Evolutionary conservation across 1,284 basidiomycete species (phyloP).

Genomic region (Inonotus obliquus): DNA sequence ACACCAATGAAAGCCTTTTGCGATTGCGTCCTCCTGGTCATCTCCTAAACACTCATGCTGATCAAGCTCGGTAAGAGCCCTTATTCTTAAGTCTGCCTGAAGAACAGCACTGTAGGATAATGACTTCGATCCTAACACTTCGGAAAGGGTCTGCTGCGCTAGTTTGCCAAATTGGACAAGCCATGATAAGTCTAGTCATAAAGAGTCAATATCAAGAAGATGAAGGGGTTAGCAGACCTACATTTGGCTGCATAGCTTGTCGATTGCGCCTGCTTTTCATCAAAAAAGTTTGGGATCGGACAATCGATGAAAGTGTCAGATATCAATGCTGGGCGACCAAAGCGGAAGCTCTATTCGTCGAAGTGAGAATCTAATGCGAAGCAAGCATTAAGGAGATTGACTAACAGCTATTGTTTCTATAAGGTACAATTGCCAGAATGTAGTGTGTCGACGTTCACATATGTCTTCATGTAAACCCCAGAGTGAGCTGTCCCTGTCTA

Average conservation of each 20-base stretch:
- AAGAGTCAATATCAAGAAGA: not conserved
- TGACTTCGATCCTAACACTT: slow-evolving; percentile 49
- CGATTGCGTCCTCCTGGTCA: slow-evolving; percentile 22
- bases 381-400: slow-evolving; percentile 12
- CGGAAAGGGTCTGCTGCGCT: slow-evolving; percentile 46
- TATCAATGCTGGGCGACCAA: slow-evolving; percentile 57
- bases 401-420: slow-evolving; percentile 56
- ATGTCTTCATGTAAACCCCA: slow-evolving; percentile 50
- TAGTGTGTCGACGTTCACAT: slow-evolving; percentile 42
- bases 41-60: slow-evolving; percentile 33
- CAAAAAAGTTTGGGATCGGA: slow-evolving; percentile 44
- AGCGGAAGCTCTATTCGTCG: slow-evolving; percentile 49
- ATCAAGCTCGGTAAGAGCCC: slow-evolving; percentile 51
- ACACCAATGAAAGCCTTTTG: slow-evolving; percentile 37
- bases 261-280: slow-evolving; percentile 33
- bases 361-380: not conserved
- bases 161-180: slow-evolving; percentile 48
- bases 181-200: slow-evolving; percentile 48
- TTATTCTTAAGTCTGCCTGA: slow-evolving; percentile 44
- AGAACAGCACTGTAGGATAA: slow-evolving; percentile 45
- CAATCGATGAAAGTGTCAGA: slow-evolving; percentile 52
- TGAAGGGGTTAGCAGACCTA: not conserved
- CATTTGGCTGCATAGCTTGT: slow-evolving; percentile 46
- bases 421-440: slow-evolving; percentile 63
- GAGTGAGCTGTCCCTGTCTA: slow-evolving; percentile 56